Base-by-base conservation (phyloP, 371 early-diverging fungal species). In the Nematocida sp. region DNA sequence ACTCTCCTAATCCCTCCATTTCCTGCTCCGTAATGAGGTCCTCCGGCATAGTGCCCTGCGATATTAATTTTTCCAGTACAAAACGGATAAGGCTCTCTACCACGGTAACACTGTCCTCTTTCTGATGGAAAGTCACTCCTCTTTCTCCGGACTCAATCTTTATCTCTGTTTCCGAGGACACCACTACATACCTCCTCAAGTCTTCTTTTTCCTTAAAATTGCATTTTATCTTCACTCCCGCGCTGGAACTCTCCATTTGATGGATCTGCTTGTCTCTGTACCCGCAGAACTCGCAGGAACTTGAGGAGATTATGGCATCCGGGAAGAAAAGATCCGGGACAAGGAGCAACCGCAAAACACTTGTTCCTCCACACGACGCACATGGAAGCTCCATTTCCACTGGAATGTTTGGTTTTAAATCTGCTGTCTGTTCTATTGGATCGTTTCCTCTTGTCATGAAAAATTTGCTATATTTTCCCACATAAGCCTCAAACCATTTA, bases 191-290 rank as follows among this genome's bases (percentile, higher is more conserved):
- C 40, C 75, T 48, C 23, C 33, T 26, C 28, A 71, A 33, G 32
- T 71, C 75, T 60, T 71, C 75, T 30, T 9, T 30, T 32, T 60
- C 59, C 32, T 60, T 40, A n/a, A 71, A 38, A 2, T 23, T 9
- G 36, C 75, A 71, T 18, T 11, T 16, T 13, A 71, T 50, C 32
- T 57, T 16, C 9, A 71, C 75, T 0, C 75, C 75, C 13, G 77
- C 35, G 4, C n/a, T 28, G 3, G 75, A 50, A 9, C 13, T 11
- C 9, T 71, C 51, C 75, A 71, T 57, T 33, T 71, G 69, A 25
- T 71, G 53, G 35, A 71, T 54, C 33, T 71, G 75, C 32, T 60
- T 59, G 49, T 71, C 57, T 71, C 45, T 47, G 42, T 68, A 71
- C 18, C 69, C 48, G 64, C 75, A 71, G 18, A 4, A 3, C 5